Evolutionary conservation across 345 rosid genomes (phyloP).

Genomic region (Raphanus raphanistrum): DNA sequence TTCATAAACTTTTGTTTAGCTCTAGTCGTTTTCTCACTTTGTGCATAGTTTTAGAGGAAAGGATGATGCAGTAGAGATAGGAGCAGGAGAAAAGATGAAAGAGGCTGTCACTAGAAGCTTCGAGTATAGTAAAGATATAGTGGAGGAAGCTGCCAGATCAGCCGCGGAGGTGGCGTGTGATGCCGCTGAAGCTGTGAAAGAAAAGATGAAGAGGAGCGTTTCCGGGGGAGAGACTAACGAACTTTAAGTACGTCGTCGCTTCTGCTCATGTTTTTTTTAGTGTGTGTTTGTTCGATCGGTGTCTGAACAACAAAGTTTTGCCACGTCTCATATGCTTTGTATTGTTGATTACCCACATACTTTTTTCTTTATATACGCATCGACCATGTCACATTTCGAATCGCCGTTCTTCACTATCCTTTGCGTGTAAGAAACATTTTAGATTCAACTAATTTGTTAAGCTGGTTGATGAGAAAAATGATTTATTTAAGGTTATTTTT

Average conservation of each 20-base stretch:
- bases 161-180: constrained; percentile 34
- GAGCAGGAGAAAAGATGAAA: constrained; percentile 34
- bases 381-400: constrained; percentile 4
- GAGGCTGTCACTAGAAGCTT: constrained; percentile 40
- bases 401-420: neutral
- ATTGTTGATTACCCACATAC: neutral
- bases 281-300: neutral
- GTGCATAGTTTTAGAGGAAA: constrained; percentile 37
- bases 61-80: constrained; percentile 10
- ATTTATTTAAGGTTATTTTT: neutral
- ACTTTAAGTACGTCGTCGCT: constrained; percentile 22
- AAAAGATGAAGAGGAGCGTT: constrained; percentile 27
- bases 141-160: constrained; percentile 42
- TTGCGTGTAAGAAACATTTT: neutral
- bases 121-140: constrained; percentile 34
- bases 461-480: neutral
- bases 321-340: neutral
- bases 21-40: neutral
- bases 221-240: constrained; percentile 16
- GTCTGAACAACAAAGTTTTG: constrained; percentile 18
- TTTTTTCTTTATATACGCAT: neutral
- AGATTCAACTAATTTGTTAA: neutral
- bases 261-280: neutral
- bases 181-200: constrained; percentile 22
- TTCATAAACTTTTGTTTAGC: neutral